Percentiles rank a stretch among this genome's conserved stretches.
These are phyloP conservation scores for Fusarium poae DNA, from an alignment of 2,329 filamentous ascomycete species.

Conservation along the genomic window DNA sequence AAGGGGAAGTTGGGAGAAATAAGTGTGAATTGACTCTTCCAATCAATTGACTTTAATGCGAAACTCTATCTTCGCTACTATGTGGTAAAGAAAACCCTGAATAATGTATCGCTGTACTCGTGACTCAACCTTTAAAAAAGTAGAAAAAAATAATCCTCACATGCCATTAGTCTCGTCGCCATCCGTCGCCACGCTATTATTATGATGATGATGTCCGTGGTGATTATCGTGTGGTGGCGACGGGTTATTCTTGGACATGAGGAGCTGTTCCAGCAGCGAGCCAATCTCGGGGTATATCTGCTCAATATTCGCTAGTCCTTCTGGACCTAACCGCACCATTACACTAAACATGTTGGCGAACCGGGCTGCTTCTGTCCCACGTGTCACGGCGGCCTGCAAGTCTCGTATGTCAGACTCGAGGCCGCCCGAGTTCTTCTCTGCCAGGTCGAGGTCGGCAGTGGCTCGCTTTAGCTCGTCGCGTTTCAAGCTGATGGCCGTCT, in stretches of 20 bases:
- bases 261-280: conserved; percentile 45
- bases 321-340: conserved; percentile 47
- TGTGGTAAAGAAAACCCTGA: not conserved
- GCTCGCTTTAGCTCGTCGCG: conserved; percentile 39
- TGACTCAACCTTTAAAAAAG: not conserved
- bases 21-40: not conserved
- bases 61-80: conserved; percentile 22
- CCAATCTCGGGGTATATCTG: conserved; percentile 51
- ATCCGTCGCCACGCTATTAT: conserved; percentile 14
- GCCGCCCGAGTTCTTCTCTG: conserved; percentile 35
- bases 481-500: conserved; percentile 39
- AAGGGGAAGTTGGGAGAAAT: not conserved
- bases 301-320: conserved; percentile 47
- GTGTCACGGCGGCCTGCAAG: conserved; percentile 42
- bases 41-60: conserved; percentile 3
- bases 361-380: conserved; percentile 44
- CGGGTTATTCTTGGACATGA: conserved; percentile 38
- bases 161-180: conserved; percentile 39
- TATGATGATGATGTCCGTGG: conserved; percentile 40
- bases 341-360: conserved; percentile 48
- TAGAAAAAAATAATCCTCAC: conserved; percentile 4
- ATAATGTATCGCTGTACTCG: conserved; percentile 21
- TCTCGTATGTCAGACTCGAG: conserved; percentile 46
- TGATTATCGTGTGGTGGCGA: conserved; percentile 17
- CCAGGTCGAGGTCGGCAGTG: conserved; percentile 33